phyloP scores from a whole-genome alignment of 805 yeast genomes.

The Metschnikowia reukaufii region DNA sequence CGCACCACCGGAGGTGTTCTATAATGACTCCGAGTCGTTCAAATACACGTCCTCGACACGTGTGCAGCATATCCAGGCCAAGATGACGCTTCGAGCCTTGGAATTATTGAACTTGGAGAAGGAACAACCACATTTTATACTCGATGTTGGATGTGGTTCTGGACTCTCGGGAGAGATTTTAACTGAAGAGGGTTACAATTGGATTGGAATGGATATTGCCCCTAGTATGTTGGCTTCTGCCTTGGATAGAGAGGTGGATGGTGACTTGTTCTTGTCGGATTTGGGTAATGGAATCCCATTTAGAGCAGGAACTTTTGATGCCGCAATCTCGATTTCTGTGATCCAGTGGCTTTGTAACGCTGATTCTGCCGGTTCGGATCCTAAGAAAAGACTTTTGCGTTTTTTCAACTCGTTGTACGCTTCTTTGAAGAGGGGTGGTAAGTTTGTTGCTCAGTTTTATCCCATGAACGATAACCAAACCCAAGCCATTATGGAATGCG shows the following conservation, averaged over 20 bases:
- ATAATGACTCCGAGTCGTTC: constrained; percentile 83
- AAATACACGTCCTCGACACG: constrained; percentile 93
- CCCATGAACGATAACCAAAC: constrained; percentile 88
- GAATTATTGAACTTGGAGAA: constrained; percentile 75
- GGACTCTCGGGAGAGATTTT: constrained; percentile 94
- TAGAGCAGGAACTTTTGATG: constrained; percentile 94
- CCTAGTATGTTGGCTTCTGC: constrained; percentile 96
- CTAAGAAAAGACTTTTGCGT: constrained; percentile 72
- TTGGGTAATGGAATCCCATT: constrained; percentile 94
- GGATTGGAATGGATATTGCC: constrained; percentile 97
- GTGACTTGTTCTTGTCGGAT: constrained; percentile 88
- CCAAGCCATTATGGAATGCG: constrained; percentile 73
- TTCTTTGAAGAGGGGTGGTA: constrained; percentile 87
- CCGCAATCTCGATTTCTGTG: constrained; percentile 91
- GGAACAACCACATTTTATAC: constrained; percentile 61
- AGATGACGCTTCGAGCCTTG: constrained; percentile 92
- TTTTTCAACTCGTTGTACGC: constrained; percentile 91
- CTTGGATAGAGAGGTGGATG: constrained; percentile 86
- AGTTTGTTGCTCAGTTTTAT: constrained; percentile 95
- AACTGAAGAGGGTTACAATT: constrained; percentile 87
- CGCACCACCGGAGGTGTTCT: constrained; percentile 96
- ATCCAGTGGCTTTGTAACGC: constrained; percentile 99
- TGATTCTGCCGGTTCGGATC: constrained; percentile 78
- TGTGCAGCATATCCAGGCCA: constrained; percentile 97
- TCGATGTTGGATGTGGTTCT: constrained; percentile 97